Percentiles rank a stretch among this genome's conserved stretches.
Conservation (phyloP, 31 red algal species). For the Porphyra umbilicalis region DNA sequence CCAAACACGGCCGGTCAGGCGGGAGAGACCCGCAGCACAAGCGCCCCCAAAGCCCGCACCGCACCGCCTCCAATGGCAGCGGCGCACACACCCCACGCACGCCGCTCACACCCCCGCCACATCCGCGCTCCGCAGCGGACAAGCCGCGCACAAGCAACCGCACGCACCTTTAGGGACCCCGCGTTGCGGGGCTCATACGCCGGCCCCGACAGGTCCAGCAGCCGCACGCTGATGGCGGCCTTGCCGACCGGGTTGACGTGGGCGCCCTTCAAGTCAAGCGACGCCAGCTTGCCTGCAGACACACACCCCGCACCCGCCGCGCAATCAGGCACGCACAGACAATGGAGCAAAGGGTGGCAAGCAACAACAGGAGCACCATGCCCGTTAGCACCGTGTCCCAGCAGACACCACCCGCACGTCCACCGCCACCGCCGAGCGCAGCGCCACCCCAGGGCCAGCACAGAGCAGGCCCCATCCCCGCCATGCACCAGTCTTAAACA, state of each 20-base stretch:
- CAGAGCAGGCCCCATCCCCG: background rate
- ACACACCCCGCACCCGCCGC: background rate
- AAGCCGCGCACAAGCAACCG: too few relatives aligned
- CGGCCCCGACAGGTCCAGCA: conserved; percentile 51
- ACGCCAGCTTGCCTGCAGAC: conserved; percentile 18
- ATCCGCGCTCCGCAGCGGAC: too few relatives aligned
- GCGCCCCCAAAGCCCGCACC: too few relatives aligned
- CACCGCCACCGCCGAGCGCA: background rate
- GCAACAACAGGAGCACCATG: background rate
- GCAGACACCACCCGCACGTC: background rate
- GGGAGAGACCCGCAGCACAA: too few relatives aligned
- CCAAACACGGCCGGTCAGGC: too few relatives aligned
- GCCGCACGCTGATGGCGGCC: conserved; percentile 29
- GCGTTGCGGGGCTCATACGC: background rate
- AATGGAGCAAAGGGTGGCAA: too few relatives aligned
- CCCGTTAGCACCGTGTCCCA: too few relatives aligned
- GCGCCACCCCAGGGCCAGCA: background rate
- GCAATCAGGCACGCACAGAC: background rate
- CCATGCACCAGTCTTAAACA: too few relatives aligned
- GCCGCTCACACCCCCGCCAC: too few relatives aligned
- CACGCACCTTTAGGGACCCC: conserved; percentile 2
- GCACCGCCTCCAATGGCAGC: too few relatives aligned
- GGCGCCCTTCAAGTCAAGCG: conserved; percentile 9
- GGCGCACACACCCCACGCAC: too few relatives aligned
- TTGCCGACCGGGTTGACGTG: conserved; percentile 41